Conservation (phyloP, 768 basidiomycete genomes). For the Trametes cingulata region DNA sequence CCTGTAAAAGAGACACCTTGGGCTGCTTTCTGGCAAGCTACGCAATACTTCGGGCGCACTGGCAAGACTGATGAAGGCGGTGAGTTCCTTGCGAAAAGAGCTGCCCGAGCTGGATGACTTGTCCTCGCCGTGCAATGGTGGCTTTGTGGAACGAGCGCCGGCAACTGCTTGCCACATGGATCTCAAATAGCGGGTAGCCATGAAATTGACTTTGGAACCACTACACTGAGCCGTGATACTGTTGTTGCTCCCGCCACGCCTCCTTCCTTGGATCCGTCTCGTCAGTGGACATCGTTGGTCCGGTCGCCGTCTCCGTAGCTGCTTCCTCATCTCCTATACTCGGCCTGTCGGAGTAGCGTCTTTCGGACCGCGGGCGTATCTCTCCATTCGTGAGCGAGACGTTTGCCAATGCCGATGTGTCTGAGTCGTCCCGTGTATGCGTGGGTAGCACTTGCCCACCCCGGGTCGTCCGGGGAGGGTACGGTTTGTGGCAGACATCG, state of each 20-base stretch:
- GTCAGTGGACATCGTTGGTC: neutral
- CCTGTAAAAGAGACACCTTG: slow-evolving; percentile 12
- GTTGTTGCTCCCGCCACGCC: neutral
- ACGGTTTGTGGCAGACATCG: slow-evolving; percentile 64
- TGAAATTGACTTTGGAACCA: too few species aligned
- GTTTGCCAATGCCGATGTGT: slow-evolving; percentile 1
- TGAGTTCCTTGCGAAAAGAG: too few species aligned
- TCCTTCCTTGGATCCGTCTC: slow-evolving; percentile 6
- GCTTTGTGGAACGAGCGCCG: too few species aligned
- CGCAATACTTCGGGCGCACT: neutral
- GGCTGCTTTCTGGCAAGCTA: neutral
- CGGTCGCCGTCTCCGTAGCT: neutral
- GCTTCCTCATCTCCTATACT: slow-evolving; percentile 10
- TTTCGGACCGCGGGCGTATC: neutral
- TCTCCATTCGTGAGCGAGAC: neutral
- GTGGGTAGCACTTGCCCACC: slow-evolving; percentile 46
- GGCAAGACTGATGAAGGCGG: too few species aligned
- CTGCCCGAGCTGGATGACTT: too few species aligned
- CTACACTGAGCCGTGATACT: neutral
- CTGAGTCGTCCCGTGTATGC: slow-evolving; percentile 25
- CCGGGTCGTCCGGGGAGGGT: slow-evolving; percentile 63
- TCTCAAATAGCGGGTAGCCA: too few species aligned
- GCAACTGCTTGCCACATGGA: too few species aligned
- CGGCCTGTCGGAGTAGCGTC: slow-evolving; percentile 10
- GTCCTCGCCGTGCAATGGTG: too few species aligned